Evolutionary conservation across 768 basidiomycete genomes (phyloP).

Genomic region (Lactarius psammicola): DNA sequence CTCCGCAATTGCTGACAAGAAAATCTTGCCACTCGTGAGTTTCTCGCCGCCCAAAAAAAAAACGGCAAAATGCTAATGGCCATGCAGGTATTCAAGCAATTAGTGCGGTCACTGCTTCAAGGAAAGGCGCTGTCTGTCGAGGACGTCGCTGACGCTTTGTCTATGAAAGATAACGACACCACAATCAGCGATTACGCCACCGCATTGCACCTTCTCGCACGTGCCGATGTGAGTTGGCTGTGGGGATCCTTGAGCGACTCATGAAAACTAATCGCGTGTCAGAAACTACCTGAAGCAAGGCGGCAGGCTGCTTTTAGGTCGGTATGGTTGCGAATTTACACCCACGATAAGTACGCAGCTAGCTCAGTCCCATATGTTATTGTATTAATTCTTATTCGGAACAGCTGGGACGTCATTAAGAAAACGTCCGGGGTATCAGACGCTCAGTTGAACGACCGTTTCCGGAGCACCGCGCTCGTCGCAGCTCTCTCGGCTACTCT

Average conservation of each 20-base stretch:
- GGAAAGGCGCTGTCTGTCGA: constrained; percentile 75
- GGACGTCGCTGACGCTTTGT: constrained; percentile 78
- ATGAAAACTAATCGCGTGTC: background rate
- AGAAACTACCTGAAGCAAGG: constrained; percentile 72
- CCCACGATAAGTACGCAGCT: constrained; percentile 73
- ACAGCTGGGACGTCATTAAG: constrained; percentile 75
- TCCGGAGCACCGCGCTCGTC: constrained; percentile 73
- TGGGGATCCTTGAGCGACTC: background rate
- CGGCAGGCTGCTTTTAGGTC: constrained; percentile 66
- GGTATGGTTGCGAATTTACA: constrained; percentile 85
- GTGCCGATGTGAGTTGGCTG: constrained; percentile 45
- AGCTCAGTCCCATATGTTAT: background rate
- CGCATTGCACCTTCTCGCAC: constrained; percentile 64
- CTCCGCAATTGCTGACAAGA: constrained; percentile 42
- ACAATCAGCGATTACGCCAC: constrained; percentile 64
- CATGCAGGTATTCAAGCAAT: constrained; percentile 63
- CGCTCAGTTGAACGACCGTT: constrained; percentile 67
- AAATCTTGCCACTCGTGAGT: constrained; percentile 52
- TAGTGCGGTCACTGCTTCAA: constrained; percentile 66
- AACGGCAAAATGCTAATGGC: constrained; percentile 25
- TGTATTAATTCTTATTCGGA: constrained; percentile 8
- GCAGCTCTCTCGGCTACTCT: constrained; percentile 55
- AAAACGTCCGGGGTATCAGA: constrained; percentile 77
- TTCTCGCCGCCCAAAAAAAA: background rate
- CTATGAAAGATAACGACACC: constrained; percentile 73